A percentile compares a stretch with the other conserved stretches of the same genome.
These are phyloP conservation scores for Calonectria hongkongensis DNA, from an alignment of 2,329 filamentous ascomycete genomes.

Conservation along the genomic window DNA sequence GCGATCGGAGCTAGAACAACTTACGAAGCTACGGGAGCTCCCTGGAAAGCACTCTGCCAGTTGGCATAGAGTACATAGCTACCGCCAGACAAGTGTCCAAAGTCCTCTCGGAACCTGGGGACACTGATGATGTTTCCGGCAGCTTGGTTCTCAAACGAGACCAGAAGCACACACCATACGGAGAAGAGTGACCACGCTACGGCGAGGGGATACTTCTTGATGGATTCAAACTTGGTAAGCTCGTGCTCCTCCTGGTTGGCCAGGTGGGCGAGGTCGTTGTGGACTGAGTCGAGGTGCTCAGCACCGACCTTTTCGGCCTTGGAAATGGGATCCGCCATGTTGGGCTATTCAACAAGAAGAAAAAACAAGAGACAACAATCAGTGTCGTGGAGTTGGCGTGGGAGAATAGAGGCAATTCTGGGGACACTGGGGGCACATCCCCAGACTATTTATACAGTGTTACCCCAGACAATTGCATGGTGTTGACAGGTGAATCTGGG, in stretches of 20 bases:
- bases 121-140: constrained; percentile 64
- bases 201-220: constrained; percentile 53
- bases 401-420: constrained; percentile 20
- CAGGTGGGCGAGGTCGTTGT: constrained; percentile 47
- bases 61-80: constrained; percentile 63
- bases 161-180: constrained; percentile 62
- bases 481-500: constrained; percentile 42
- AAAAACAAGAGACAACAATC: constrained; percentile 1
- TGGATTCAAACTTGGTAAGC: constrained; percentile 47
- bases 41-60: constrained; percentile 67
- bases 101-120: constrained; percentile 67
- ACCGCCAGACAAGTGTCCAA: constrained; percentile 60
- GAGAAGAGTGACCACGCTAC: constrained; percentile 62
- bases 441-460: constrained; percentile 42
- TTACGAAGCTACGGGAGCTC: constrained; percentile 63
- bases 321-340: constrained; percentile 29
- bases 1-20: constrained; percentile 19
- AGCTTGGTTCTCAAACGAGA: constrained; percentile 65
- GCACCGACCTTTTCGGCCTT: constrained; percentile 45
- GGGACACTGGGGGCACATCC: constrained; percentile 26
- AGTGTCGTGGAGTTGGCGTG: constrained; percentile 3
- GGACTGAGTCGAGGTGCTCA: constrained; percentile 40
- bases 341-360: background rate
- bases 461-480: constrained; percentile 41
- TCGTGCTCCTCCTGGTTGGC: constrained; percentile 56